phyloP scores from a whole-genome alignment of 2,329 filamentous ascomycete species.

The Cercospora sp. region DNA sequence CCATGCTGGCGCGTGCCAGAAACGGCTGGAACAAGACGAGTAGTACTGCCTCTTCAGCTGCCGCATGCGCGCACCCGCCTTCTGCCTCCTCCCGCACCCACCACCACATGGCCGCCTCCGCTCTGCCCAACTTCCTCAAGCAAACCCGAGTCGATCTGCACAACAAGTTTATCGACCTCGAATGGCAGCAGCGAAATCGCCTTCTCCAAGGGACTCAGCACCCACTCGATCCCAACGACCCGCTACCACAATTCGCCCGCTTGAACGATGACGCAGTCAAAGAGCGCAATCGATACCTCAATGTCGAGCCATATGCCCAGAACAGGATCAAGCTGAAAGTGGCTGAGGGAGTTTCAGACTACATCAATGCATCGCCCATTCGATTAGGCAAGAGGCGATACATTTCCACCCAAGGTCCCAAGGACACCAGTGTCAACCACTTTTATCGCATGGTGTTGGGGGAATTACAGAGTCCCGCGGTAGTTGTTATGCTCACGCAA shows the following conservation, averaged over 20 bases:
- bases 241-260: conserved; percentile 59
- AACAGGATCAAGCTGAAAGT: conserved; percentile 82
- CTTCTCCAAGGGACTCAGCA: conserved; percentile 49
- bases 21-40: neutral
- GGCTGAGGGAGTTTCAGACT: conserved; percentile 60
- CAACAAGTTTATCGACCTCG: conserved; percentile 61
- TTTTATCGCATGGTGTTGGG: conserved; percentile 92
- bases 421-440: conserved; percentile 70
- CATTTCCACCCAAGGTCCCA: conserved; percentile 89
- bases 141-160: conserved; percentile 57
- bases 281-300: conserved; percentile 77
- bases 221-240: conserved; percentile 40
- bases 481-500: conserved; percentile 93
- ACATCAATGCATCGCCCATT: conserved; percentile 56
- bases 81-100: conserved; percentile 4
- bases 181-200: conserved; percentile 60
- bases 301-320: conserved; percentile 86
- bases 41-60: conserved; percentile 1
- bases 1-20: neutral
- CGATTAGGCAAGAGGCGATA: conserved; percentile 58
- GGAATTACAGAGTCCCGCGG: conserved; percentile 60
- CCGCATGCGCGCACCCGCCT: conserved; percentile 18
- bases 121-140: conserved; percentile 53
- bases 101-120: conserved; percentile 22
- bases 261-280: conserved; percentile 58